Base-by-base conservation (phyloP, 345 rosid genomes). In the Clausena lansium region DNA sequence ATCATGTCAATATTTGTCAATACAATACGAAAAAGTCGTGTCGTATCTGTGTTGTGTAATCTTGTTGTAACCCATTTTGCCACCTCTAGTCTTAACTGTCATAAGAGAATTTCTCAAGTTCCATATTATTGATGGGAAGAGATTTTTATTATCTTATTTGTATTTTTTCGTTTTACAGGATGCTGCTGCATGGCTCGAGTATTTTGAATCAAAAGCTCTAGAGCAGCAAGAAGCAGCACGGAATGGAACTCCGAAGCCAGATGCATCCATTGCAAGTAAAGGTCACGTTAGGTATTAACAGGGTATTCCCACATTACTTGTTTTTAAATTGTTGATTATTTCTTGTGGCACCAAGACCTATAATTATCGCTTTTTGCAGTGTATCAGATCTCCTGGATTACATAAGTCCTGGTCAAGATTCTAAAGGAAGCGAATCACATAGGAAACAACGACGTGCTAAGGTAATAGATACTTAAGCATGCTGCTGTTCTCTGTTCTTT, bases 101-200 rank as follows among this genome's bases (percentile, higher is more conserved):
- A 7, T 45, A 22, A 47, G 59, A 47, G 77, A 20, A 75, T 22
- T 9, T 28, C 63, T 13, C 28, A 50, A 41, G 45, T 74, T 72
- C 15, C 11, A 10, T 47, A 47, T 19, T 63, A 45, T 41, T 19
- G 3, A 45, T 69, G 58, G 76, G 63, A 71, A 72, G 76, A 41
- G 28, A 50, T 15, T 38, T 38, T 50, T 50, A 22, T 14, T 50
- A 15, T 14, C 15, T 50, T 50, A 17, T 50, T 50, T 50, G 4
- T 50, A 15, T 14, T n/a, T n/a, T n/a, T 77, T 73, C 28, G 15
- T 79, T 63, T 77, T 76, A 52, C 82, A 89, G 95, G 92, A 91
- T 81, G 90, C 95, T 88, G 89, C 88, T 80, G 93, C 93, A 24
- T 91, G 93, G 95, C 93, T 89, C 60, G 90, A 91, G 74, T 89